Percentiles rank a stretch among this genome's conserved stretches.
Conservation (phyloP, 768 basidiomycete species). For the Lactarius tabidus region DNA sequence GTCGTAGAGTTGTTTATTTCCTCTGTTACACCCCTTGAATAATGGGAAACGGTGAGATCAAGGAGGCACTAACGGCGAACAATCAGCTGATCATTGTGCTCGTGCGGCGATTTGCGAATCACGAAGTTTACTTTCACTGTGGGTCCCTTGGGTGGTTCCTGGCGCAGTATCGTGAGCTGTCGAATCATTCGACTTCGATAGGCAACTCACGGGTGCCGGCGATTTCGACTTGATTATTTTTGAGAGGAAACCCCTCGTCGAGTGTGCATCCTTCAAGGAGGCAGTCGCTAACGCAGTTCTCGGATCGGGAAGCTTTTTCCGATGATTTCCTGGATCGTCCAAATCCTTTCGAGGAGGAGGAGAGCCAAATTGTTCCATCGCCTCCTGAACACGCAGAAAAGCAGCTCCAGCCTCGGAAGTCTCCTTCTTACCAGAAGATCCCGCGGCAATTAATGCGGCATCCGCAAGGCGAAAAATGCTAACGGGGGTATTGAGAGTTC, state of each 20-base stretch:
- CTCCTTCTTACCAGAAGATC: neutral
- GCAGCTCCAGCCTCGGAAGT: neutral
- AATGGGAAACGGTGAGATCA: neutral
- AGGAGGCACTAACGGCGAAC: neutral
- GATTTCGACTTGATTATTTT: neutral
- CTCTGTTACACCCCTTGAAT: neutral
- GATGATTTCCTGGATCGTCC: too few relatives aligned
- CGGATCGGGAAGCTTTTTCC: neutral
- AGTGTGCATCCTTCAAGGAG: neutral
- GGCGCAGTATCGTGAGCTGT: neutral
- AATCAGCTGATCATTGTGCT: neutral
- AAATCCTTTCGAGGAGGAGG: neutral
- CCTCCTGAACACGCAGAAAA: neutral
- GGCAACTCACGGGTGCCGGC: neutral
- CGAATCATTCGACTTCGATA: neutral
- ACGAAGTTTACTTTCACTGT: neutral
- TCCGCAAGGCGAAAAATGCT: slow-evolving; percentile 3
- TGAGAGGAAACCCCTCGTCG: neutral
- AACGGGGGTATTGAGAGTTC: neutral
- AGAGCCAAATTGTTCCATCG: neutral
- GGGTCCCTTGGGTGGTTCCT: neutral
- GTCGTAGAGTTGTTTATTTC: neutral
- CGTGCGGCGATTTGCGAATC: neutral
- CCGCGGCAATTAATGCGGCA: neutral
- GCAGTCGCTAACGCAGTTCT: neutral